phyloP scores from a whole-genome alignment of 352 stramenopile species.

The Globisporangium megalacanthum region DNA sequence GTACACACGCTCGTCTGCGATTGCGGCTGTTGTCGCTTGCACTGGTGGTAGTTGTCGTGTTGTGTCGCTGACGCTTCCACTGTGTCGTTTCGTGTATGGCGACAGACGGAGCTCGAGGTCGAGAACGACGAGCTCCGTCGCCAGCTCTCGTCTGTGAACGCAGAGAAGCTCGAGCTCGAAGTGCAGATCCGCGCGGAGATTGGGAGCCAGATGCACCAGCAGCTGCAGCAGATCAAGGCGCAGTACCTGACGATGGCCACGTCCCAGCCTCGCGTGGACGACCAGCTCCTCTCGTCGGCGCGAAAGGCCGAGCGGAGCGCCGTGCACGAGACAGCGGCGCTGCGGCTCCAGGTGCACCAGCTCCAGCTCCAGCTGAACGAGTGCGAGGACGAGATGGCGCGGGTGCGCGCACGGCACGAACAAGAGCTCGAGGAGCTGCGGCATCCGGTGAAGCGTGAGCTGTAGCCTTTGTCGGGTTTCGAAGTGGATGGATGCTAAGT shows the following conservation, averaged over 20 bases:
- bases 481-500: neutral
- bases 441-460: conserved; percentile 12
- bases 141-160: conserved; percentile 39
- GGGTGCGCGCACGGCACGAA: conserved; percentile 57
- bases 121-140: conserved; percentile 62
- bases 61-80: neutral
- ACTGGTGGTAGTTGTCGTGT: neutral
- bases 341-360: conserved; percentile 56
- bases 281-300: conserved; percentile 24
- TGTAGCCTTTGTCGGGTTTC: neutral
- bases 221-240: conserved; percentile 56
- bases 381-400: conserved; percentile 80
- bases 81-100: conserved; percentile 3
- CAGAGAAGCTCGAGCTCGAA: conserved; percentile 58
- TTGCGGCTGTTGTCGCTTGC: neutral
- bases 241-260: conserved; percentile 47
- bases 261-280: conserved; percentile 16
- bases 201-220: conserved; percentile 65
- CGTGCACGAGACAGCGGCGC: conserved; percentile 38
- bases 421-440: conserved; percentile 11
- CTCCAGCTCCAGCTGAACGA: conserved; percentile 64
- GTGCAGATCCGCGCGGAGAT: conserved; percentile 55
- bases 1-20: neutral
- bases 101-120: conserved; percentile 30
- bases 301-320: conserved; percentile 34